A percentile compares a stretch with the other conserved stretches of the same genome.
Conservation (phyloP, 2,329 filamentous ascomycete genomes). For the Mycosphaerella arachidis region DNA sequence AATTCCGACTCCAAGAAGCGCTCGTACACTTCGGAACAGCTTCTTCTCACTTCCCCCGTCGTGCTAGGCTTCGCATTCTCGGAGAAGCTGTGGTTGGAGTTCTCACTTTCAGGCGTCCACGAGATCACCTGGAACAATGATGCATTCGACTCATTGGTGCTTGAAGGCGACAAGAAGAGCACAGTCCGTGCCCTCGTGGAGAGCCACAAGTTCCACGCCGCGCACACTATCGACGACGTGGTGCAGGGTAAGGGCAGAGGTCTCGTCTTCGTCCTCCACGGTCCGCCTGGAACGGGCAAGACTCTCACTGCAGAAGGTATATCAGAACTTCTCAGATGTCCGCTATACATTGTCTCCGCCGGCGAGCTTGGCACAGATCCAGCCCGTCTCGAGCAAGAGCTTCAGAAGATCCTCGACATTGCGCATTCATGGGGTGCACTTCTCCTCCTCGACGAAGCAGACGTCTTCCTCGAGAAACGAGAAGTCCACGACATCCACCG, state of each 20-base stretch:
- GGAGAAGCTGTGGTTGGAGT: slow-evolving; percentile 87
- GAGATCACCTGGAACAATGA: slow-evolving; percentile 81
- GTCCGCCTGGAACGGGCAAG: slow-evolving; percentile 82
- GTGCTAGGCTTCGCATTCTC: slow-evolving; percentile 83
- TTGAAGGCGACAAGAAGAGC: slow-evolving; percentile 59
- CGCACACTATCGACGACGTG: slow-evolving; percentile 73
- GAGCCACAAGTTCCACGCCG: slow-evolving; percentile 75
- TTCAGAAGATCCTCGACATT: slow-evolving; percentile 81
- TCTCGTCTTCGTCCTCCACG: slow-evolving; percentile 75
- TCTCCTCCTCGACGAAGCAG: slow-evolving; percentile 77
- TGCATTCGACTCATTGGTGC: slow-evolving; percentile 76
- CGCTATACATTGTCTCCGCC: slow-evolving; percentile 76
- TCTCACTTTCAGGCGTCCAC: slow-evolving; percentile 70
- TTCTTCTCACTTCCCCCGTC: slow-evolving; percentile 76
- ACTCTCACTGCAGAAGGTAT: slow-evolving; percentile 84
- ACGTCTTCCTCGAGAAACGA: slow-evolving; percentile 78
- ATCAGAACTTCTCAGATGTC: slow-evolving; percentile 74
- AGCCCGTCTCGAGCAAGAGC: slow-evolving; percentile 65
- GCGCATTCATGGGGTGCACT: slow-evolving; percentile 84
- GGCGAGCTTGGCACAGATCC: slow-evolving; percentile 79
- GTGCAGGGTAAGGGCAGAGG: slow-evolving; percentile 76
- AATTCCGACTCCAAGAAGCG: slow-evolving; percentile 26
- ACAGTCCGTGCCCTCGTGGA: slow-evolving; percentile 75
- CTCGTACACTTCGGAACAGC: slow-evolving; percentile 72
- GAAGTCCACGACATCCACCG: slow-evolving; percentile 79